These are phyloP conservation scores for Fusarium devonianum DNA, from an alignment of 2,329 filamentous ascomycete genomes.

Conservation along the genomic window DNA sequence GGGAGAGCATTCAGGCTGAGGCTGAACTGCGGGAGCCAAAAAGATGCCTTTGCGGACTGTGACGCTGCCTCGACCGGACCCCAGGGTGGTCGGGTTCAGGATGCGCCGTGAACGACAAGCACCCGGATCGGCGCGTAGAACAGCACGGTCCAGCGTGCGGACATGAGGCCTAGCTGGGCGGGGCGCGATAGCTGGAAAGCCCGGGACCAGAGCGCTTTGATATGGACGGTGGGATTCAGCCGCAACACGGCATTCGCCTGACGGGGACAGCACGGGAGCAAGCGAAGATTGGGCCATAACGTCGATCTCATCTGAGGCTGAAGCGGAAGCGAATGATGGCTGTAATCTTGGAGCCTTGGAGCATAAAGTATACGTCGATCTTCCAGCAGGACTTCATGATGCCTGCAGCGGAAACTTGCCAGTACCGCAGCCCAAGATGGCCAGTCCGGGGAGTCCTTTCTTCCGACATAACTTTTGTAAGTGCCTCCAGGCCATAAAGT, in stretches of 20 bases:
- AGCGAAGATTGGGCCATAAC: conserved; percentile 60
- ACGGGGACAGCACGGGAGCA: conserved; percentile 60
- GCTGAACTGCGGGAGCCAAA: conserved; percentile 73
- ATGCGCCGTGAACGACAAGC: conserved; percentile 78
- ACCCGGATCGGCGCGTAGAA: conserved; percentile 85
- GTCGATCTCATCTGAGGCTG: conserved; percentile 70
- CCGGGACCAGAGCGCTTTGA: conserved; percentile 72
- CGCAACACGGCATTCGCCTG: conserved; percentile 70
- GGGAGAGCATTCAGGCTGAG: conserved; percentile 61
- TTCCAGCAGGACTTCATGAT: background rate
- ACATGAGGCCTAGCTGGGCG: conserved; percentile 79
- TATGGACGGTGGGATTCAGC: conserved; percentile 77
- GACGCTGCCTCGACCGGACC: conserved; percentile 76
- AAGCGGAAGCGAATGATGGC: conserved; percentile 77
- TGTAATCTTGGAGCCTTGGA: conserved; percentile 55
- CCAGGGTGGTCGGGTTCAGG: conserved; percentile 81
- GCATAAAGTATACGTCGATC: too few relatives aligned
- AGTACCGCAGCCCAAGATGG: conserved; percentile 73
- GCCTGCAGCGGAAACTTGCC: conserved; percentile 51
- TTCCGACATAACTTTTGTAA: conserved; percentile 44
- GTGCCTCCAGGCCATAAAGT: conserved; percentile 14
- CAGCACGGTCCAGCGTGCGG: conserved; percentile 78
- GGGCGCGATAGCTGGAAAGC: conserved; percentile 77
- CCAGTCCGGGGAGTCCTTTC: conserved; percentile 72
- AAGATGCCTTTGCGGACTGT: too few relatives aligned